Evolutionary conservation across 495 filamentous ascomycete species (phyloP), one percentile per base, ranked within the genome.

Genomic region (Penicillium paxilli): DNA sequence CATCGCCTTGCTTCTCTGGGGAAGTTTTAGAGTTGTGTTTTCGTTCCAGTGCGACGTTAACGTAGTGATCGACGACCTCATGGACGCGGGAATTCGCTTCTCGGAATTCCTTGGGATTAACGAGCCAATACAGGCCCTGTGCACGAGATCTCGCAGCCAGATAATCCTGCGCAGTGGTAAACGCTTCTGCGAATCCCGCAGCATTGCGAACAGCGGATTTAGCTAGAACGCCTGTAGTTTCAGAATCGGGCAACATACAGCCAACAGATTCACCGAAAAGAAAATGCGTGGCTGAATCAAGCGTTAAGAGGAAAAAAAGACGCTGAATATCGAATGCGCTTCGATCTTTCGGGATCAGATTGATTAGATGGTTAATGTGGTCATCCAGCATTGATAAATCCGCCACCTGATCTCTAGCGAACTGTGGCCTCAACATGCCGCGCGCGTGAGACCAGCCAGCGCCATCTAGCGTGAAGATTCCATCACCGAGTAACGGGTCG

Each of bases 391-490:
- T 67, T 4, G 67, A 62, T 2, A 80, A 59, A 56, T 80, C 76
- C 2, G 70, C 73, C 3, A 80, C 73, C 60, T 83, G 76, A 48
- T 79, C 76, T 9, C 76, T 57, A 0, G 68, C 66, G 53, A 85
- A 85, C 35, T 80, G 75, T 5, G 84, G 82, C 16, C 80, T 63
- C 47, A 87, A 56, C 51, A 85, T 46, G 1, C 70, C 76, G 0
- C 83, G 70, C 0, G 83, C 80, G 59, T 83, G 76, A 33, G 78
- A 67, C 89, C 89, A 93, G 5, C 75, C 75, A 2, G 71, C 64
- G 0, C 89, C 90, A 69, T 93, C 89, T 3, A 80, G 73, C 3
- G 83, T 85, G 68, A 93, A 92, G 52, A 95, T 87, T 0, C 82
- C 79, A 53, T 74, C 65, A 1, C 85, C 85, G 0, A 88, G 64